Percentiles rank a stretch among this genome's conserved stretches.
phyloP scores from a whole-genome alignment of 352 stramenopile genomes.

The Achlya hypogyna region DNA sequence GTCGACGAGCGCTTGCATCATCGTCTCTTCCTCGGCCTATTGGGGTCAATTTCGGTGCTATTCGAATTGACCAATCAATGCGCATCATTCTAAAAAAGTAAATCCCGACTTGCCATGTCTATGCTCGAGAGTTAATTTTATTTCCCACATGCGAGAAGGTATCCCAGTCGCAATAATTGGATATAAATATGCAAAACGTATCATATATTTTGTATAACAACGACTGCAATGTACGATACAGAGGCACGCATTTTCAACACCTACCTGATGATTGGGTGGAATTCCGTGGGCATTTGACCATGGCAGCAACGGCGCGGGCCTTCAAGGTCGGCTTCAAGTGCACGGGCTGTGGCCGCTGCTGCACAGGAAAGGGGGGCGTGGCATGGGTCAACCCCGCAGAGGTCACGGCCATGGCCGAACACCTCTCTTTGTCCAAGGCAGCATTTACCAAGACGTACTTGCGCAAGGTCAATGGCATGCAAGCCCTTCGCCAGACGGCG shows the following conservation, averaged over 20 bases:
- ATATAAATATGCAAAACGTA: no score
- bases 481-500: conserved; percentile 25
- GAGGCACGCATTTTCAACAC: no score
- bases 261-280: no score
- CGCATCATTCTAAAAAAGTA: no score
- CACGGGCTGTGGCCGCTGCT: conserved; percentile 71
- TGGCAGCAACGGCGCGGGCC: not conserved
- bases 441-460: conserved; percentile 36
- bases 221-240: no score
- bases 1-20: not conserved
- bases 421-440: conserved; percentile 26
- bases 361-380: conserved; percentile 50
- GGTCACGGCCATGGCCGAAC: conserved; percentile 33
- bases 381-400: conserved; percentile 62
- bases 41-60: no score
- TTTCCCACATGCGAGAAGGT: no score
- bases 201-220: no score
- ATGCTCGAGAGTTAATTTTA: no score
- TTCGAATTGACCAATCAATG: conserved; percentile 12
- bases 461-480: conserved; percentile 16
- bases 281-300: no score
- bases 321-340: conserved; percentile 40
- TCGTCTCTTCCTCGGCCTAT: not conserved
- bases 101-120: no score
- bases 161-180: no score